These are phyloP conservation scores for Neofusicoccum sp. DNA, from an alignment of 2,329 filamentous ascomycete species.

Conservation along the genomic window DNA sequence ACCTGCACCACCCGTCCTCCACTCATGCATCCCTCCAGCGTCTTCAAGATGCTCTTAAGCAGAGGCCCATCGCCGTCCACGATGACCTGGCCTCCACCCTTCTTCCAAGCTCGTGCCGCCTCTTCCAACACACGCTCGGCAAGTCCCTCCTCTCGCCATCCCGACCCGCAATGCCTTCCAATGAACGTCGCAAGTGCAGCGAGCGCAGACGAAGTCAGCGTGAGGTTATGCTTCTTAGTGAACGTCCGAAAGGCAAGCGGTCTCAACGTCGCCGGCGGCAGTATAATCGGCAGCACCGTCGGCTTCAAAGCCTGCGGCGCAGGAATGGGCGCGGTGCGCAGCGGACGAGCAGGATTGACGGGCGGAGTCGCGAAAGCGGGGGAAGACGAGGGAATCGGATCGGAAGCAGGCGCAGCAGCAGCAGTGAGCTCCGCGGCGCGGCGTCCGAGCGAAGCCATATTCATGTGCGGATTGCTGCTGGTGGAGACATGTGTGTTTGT, in stretches of 20 bases:
- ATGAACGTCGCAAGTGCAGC: constrained; percentile 85
- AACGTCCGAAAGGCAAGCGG: constrained; percentile 93
- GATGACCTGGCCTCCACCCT: constrained; percentile 81
- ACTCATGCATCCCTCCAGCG: constrained; percentile 81
- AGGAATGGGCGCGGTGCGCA: constrained; percentile 39
- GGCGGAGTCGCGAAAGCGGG: constrained; percentile 82
- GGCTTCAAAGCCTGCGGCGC: constrained; percentile 52
- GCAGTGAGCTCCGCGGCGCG: neutral
- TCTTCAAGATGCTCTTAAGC: constrained; percentile 78
- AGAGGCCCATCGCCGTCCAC: constrained; percentile 72
- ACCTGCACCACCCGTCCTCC: constrained; percentile 68
- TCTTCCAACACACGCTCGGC: constrained; percentile 93
- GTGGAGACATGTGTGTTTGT: constrained; percentile 9
- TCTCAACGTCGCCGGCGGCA: constrained; percentile 81
- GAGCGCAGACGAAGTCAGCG: constrained; percentile 81
- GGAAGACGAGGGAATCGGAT: constrained; percentile 79
- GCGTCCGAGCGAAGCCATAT: constrained; percentile 13
- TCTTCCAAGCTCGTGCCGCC: constrained; percentile 88
- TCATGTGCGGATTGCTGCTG: neutral
- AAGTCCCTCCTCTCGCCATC: constrained; percentile 93
- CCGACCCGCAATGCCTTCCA: constrained; percentile 88
- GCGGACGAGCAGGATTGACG: constrained; percentile 69
- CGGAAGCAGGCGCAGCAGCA: constrained; percentile 26
- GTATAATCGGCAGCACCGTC: constrained; percentile 78
- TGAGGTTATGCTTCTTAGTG: constrained; percentile 95